These are phyloP conservation scores for Phytophthora europaea DNA, from an alignment of 352 stramenopile species.

Conservation along the genomic window DNA sequence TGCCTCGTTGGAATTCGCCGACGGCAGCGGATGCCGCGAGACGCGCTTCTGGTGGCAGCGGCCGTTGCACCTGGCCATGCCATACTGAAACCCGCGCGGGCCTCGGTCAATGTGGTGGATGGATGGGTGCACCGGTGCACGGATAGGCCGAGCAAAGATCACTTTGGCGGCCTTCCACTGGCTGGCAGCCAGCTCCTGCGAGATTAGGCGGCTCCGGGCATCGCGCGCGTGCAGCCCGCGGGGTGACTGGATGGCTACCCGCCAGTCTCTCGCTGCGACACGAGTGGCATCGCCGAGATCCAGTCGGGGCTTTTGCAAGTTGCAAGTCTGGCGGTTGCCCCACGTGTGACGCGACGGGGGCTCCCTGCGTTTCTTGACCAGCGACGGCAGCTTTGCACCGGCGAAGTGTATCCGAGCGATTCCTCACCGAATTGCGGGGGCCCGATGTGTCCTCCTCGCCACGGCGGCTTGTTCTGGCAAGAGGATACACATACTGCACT, in stretches of 20 bases:
- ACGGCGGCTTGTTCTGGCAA: slow-evolving; percentile 1
- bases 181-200: slow-evolving; percentile 20
- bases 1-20: slow-evolving; percentile 10
- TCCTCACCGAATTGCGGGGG: slow-evolving; percentile 25
- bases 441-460: slow-evolving; percentile 23
- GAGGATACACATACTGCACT: no score
- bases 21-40: slow-evolving; percentile 6
- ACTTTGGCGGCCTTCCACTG: slow-evolving; percentile 10
- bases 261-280: slow-evolving; percentile 24
- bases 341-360: slow-evolving; percentile 36
- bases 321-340: slow-evolving; percentile 28
- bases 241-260: slow-evolving; percentile 25
- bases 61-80: slow-evolving; percentile 24
- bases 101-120: slow-evolving; percentile 12
- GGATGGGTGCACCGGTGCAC: slow-evolving; percentile 35
- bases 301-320: slow-evolving; percentile 5
- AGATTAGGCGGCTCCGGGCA: slow-evolving; percentile 25
- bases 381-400: slow-evolving; percentile 28
- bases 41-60: neutral
- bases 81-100: slow-evolving; percentile 2
- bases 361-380: slow-evolving; percentile 29
- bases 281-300: slow-evolving; percentile 29
- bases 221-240: neutral
- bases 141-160: slow-evolving; percentile 16
- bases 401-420: slow-evolving; percentile 9